A percentile compares a stretch with the other conserved stretches of the same genome.
Evolutionary conservation across 2,329 filamentous ascomycete species (phyloP).

Genomic region (Aquanectria penicillioides): DNA sequence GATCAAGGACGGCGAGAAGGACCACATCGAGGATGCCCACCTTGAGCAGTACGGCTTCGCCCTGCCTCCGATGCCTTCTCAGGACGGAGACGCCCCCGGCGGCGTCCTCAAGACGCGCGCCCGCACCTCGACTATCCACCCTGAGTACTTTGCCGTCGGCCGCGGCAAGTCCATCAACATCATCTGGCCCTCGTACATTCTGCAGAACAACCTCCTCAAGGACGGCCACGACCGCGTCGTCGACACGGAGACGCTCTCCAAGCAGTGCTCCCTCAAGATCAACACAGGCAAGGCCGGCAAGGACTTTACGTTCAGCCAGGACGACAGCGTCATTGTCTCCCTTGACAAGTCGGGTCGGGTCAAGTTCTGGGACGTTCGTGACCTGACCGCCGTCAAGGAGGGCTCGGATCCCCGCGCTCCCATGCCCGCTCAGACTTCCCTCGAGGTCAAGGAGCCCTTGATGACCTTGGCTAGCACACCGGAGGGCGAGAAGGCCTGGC

Average conservation of each 20-base stretch:
- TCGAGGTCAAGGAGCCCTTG: conserved; percentile 87
- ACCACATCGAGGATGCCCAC: conserved; percentile 80
- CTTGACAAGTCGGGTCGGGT: conserved; percentile 96
- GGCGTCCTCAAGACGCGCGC: conserved; percentile 96
- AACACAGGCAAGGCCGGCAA: conserved; percentile 98
- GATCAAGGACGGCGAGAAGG: conserved; percentile 79
- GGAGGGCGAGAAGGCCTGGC: conserved; percentile 93
- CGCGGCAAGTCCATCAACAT: conserved; percentile 97
- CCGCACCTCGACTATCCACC: conserved; percentile 86
- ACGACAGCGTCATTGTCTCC: conserved; percentile 93
- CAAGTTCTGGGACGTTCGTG: conserved; percentile 97
- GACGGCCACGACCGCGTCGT: conserved; percentile 74
- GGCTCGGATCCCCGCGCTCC: conserved; percentile 61
- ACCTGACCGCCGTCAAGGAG: conserved; percentile 69
- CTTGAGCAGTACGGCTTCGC: conserved; percentile 88
- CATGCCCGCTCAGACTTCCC: conserved; percentile 64
- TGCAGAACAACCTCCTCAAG: conserved; percentile 72
- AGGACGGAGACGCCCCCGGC: conserved; percentile 90
- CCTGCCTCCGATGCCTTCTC: conserved; percentile 84
- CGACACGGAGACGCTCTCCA: conserved; percentile 87
- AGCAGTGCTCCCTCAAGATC: conserved; percentile 90
- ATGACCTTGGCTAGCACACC: conserved; percentile 88
- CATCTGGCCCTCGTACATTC: conserved; percentile 74
- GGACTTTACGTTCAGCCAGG: conserved; percentile 97
- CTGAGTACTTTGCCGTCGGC: conserved; percentile 94